A percentile compares a stretch with the other conserved stretches of the same genome.
Evolutionary conservation across 306 rosid genomes (phyloP).

Genomic region (Abrus pulchellus): DNA sequence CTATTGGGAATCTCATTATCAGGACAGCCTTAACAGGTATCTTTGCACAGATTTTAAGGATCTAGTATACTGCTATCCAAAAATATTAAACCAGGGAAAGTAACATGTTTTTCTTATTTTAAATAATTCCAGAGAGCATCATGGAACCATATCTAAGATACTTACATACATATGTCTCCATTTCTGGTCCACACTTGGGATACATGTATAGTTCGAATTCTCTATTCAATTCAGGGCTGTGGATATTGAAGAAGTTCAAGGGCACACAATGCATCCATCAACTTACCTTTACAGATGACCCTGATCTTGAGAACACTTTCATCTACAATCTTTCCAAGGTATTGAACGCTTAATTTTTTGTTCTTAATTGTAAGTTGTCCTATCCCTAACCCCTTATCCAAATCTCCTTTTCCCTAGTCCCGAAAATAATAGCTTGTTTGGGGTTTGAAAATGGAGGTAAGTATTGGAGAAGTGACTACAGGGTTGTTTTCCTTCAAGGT

Average conservation of each 20-base stretch:
- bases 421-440: neutral
- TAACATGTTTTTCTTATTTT: neutral
- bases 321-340: slow-evolving; percentile 96
- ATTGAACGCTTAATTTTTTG: slow-evolving; percentile 40
- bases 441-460: slow-evolving; percentile 15
- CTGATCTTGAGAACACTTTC: slow-evolving; percentile 89
- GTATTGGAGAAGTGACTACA: slow-evolving; percentile 7
- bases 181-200: slow-evolving; percentile 99
- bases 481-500: slow-evolving; percentile 21
- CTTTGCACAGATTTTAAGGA: slow-evolving; percentile 11
- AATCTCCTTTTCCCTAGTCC: neutral
- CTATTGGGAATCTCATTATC: slow-evolving; percentile 92
- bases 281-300: slow-evolving; percentile 92
- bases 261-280: slow-evolving; percentile 95
- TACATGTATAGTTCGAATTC: slow-evolving; percentile 95
- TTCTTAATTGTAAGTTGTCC: neutral
- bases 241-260: slow-evolving; percentile 95
- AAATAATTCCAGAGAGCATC: slow-evolving; percentile 77
- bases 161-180: slow-evolving; percentile 85
- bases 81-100: slow-evolving; percentile 29
- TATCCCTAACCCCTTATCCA: neutral
- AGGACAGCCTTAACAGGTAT: slow-evolving; percentile 92
- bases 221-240: slow-evolving; percentile 91
- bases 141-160: slow-evolving; percentile 89
- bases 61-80: neutral